A percentile compares a stretch with the other conserved stretches of the same genome.
Evolutionary conservation across 1,139 yeast genomes (phyloP).

Genomic region (Pichia inconspicua): DNA sequence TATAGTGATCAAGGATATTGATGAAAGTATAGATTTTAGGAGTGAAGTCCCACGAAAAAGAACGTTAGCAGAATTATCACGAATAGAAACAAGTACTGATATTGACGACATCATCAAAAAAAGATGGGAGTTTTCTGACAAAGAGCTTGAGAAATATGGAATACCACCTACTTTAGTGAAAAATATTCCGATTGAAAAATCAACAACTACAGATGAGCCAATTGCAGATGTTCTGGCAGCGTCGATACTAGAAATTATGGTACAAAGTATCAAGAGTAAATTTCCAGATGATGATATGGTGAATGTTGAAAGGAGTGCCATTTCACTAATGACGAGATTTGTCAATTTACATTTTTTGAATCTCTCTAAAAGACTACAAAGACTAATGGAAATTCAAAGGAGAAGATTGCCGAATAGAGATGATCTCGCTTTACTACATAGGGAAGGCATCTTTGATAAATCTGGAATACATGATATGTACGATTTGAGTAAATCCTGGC

Average conservation of each 20-base stretch:
- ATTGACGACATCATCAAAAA: slow-evolving; percentile 16
- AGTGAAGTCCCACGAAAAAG: slow-evolving; percentile 18
- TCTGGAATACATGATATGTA: slow-evolving; percentile 40
- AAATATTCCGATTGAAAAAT: not conserved
- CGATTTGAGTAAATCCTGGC: slow-evolving; percentile 20
- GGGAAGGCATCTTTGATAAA: slow-evolving; percentile 38
- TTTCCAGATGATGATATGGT: not conserved
- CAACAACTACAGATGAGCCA: slow-evolving; percentile 7
- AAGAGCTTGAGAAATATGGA: slow-evolving; percentile 1
- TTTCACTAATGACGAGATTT: slow-evolving; percentile 40
- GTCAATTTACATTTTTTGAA: slow-evolving; percentile 45
- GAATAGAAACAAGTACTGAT: slow-evolving; percentile 26
- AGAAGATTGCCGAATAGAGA: slow-evolving; percentile 50
- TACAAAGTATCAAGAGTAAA: slow-evolving; percentile 6
- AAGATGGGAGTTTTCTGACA: slow-evolving; percentile 1
- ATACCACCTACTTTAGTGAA: not conserved
- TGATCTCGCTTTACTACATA: slow-evolving; percentile 47
- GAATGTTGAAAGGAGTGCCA: slow-evolving; percentile 18
- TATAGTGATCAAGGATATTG: not conserved
- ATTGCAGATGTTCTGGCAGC: slow-evolving; percentile 3
- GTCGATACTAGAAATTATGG: slow-evolving; percentile 4
- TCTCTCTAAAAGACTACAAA: slow-evolving; percentile 41
- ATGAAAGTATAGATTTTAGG: not conserved
- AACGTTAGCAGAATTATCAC: not conserved
- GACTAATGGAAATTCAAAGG: slow-evolving; percentile 60